phyloP scores from a whole-genome alignment of 371 early-diverging fungal genomes.

The Paraphysoderma sedebokerense region DNA sequence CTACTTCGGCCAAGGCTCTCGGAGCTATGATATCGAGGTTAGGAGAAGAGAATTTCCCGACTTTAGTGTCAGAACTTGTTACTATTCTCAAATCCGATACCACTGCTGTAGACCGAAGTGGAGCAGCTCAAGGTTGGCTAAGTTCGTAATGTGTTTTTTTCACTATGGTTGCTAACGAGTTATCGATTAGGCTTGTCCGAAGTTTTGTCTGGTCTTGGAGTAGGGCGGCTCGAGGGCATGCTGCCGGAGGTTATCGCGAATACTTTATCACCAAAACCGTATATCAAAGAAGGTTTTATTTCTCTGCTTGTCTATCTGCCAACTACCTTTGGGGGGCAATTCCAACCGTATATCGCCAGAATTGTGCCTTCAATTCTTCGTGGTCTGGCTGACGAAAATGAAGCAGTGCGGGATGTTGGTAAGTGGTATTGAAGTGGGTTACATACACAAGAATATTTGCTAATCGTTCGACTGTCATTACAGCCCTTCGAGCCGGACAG shows the following conservation, averaged over 20 bases:
- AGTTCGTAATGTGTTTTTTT: too few species aligned
- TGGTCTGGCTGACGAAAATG: constrained; percentile 90
- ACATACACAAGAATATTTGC: too few species aligned
- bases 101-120: constrained; percentile 85
- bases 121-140: constrained; percentile 96
- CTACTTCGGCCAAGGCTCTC: constrained; percentile 81
- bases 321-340: constrained; percentile 75
- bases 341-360: constrained; percentile 72
- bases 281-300: constrained; percentile 92
- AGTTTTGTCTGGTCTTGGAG: constrained; percentile 75
- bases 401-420: constrained; percentile 84
- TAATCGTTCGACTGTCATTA: too few species aligned
- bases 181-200: too few species aligned
- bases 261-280: constrained; percentile 46
- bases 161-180: too few species aligned
- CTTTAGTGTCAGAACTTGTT: constrained; percentile 66
- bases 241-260: constrained; percentile 80
- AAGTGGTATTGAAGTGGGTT: too few species aligned
- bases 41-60: constrained; percentile 86
- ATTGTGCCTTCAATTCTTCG: constrained; percentile 73
- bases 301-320: constrained; percentile 87
- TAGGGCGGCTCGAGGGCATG: constrained; percentile 68
- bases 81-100: constrained; percentile 65
- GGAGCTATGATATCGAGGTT: constrained; percentile 80
- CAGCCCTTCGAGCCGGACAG: constrained; percentile 2